Conservation (phyloP, 1,139 yeast species). For the Kazachstania sp. region DNA sequence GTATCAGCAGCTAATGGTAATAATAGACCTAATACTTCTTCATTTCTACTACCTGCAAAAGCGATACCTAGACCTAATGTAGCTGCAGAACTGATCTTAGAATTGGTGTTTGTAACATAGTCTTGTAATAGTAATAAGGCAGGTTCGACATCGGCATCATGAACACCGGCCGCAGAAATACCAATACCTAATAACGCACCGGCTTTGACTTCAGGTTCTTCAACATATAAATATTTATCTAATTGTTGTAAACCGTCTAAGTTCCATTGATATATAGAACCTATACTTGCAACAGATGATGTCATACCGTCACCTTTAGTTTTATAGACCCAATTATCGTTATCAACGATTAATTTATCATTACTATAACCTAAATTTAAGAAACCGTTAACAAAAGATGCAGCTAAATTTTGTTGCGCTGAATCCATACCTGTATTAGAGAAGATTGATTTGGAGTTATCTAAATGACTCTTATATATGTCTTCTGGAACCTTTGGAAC, state of each 20-base stretch:
- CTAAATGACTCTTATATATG: slow-evolving; percentile 84
- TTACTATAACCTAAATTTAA: slow-evolving; percentile 84
- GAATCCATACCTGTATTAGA: slow-evolving; percentile 65
- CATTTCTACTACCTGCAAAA: slow-evolving; percentile 88
- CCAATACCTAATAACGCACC: slow-evolving; percentile 97
- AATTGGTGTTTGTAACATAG: slow-evolving; percentile 49
- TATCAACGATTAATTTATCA: slow-evolving; percentile 73
- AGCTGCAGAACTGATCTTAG: slow-evolving; percentile 65
- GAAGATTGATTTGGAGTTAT: slow-evolving; percentile 46
- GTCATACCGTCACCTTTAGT: slow-evolving; percentile 90
- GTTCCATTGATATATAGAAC: slow-evolving; percentile 89
- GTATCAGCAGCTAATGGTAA: slow-evolving; percentile 84
- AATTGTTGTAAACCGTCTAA: slow-evolving; percentile 82
- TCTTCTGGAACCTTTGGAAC: slow-evolving; percentile 95
- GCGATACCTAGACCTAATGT: slow-evolving; percentile 90
- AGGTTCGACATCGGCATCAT: slow-evolving; percentile 85
- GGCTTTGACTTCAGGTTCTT: slow-evolving; percentile 82
- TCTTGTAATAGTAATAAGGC: slow-evolving; percentile 81
- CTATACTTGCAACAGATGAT: slow-evolving; percentile 90
- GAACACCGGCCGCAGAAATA: slow-evolving; percentile 87
- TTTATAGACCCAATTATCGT: slow-evolving; percentile 83
- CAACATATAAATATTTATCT: slow-evolving; percentile 81
- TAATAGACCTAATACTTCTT: slow-evolving; percentile 67
- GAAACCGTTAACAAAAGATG: slow-evolving; percentile 86
- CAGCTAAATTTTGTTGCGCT: slow-evolving; percentile 93